Evolutionary conservation across 352 stramenopile species (phyloP).

Genomic region (Phytopythium delawarense): DNA sequence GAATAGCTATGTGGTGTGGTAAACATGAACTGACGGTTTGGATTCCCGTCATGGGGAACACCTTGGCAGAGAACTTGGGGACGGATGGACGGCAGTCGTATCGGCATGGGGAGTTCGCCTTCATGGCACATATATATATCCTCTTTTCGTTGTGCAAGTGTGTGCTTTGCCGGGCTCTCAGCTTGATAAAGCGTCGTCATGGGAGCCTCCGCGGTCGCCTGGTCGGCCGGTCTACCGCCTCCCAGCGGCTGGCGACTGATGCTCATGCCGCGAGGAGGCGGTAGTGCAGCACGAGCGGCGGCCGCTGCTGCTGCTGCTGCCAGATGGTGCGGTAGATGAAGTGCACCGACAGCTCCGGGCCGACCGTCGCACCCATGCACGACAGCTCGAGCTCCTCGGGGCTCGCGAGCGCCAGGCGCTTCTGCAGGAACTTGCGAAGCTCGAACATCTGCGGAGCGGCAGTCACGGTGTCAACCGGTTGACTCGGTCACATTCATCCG

Average conservation of each 20-base stretch:
- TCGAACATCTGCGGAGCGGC: conserved; percentile 40
- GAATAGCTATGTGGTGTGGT: no score
- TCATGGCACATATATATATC: no score
- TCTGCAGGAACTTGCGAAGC: conserved; percentile 42
- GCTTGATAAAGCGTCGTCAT: no score
- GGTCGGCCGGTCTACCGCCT: background rate
- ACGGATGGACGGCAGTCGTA: no score
- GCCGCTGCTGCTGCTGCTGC: conserved; percentile 43
- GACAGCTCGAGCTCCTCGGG: conserved; percentile 41
- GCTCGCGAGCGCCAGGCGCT: conserved; percentile 27
- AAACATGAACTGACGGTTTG: no score
- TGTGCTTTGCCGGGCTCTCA: no score
- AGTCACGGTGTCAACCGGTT: background rate
- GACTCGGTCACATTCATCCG: no score
- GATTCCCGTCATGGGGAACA: no score
- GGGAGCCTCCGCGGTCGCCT: no score
- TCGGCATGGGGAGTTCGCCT: no score
- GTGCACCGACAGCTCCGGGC: conserved; percentile 53
- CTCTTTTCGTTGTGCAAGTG: no score
- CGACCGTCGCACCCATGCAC: conserved; percentile 55
- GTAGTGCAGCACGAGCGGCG: conserved; percentile 52
- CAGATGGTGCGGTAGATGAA: conserved; percentile 71
- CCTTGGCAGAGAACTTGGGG: no score
- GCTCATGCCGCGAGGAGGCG: conserved; percentile 19
- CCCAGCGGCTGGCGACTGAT: background rate